Conservation (phyloP, 441 rosid genomes). For the Jatropha multifida region DNA sequence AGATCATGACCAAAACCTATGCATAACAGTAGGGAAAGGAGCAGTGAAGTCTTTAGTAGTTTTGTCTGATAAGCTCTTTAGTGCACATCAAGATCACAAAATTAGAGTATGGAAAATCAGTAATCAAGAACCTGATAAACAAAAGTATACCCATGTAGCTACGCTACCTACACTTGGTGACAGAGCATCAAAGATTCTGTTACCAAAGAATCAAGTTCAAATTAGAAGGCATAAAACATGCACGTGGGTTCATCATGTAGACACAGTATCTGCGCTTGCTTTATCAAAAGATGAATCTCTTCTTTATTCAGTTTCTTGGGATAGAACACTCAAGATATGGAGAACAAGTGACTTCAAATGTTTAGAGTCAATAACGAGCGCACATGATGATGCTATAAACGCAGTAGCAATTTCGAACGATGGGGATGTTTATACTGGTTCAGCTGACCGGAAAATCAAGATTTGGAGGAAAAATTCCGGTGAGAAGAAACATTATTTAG, state of each 20-base stretch:
- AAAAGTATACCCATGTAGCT: slow-evolving; percentile 57
- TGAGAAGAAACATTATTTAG: slow-evolving; percentile 53
- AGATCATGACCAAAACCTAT: slow-evolving; percentile 28
- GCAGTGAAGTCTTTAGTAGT: slow-evolving; percentile 78
- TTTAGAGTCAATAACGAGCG: slow-evolving; percentile 64
- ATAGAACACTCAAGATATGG: slow-evolving; percentile 86
- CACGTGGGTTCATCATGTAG: slow-evolving; percentile 87
- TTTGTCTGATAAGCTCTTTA: slow-evolving; percentile 67
- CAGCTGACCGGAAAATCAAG: slow-evolving; percentile 79
- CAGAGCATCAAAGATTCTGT: slow-evolving; percentile 56
- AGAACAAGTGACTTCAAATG: slow-evolving; percentile 80
- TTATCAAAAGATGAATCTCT: slow-evolving; percentile 62
- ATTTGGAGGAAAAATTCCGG: slow-evolving; percentile 61
- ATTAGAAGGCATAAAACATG: slow-evolving; percentile 70
- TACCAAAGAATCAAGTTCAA: slow-evolving; percentile 65
- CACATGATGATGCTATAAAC: slow-evolving; percentile 89
- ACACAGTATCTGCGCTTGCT: slow-evolving; percentile 77
- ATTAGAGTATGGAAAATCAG: slow-evolving; percentile 88
- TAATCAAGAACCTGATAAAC: slow-evolving; percentile 35
- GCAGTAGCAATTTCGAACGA: slow-evolving; percentile 57
- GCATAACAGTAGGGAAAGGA: slow-evolving; percentile 53
- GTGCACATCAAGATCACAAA: slow-evolving; percentile 94
- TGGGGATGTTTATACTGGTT: slow-evolving; percentile 79
- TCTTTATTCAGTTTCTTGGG: slow-evolving; percentile 94
- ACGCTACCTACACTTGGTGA: slow-evolving; percentile 85